Conservation (phyloP, 495 filamentous ascomycete species). For the Aspergillus campestris region DNA sequence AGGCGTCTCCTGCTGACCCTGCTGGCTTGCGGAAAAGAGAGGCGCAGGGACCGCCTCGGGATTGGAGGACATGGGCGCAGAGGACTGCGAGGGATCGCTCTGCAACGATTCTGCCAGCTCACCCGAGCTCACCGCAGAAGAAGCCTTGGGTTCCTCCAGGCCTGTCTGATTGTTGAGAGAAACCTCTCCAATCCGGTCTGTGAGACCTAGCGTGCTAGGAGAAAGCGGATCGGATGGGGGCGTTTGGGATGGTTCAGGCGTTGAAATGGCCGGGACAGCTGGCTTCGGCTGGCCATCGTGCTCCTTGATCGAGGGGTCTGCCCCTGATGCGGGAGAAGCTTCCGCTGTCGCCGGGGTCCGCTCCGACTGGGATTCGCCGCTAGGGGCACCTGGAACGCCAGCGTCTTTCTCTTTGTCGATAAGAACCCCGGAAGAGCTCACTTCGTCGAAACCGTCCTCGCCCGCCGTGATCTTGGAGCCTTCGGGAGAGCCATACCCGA, state of each 20-base stretch:
- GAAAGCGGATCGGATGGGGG: constrained; percentile 30
- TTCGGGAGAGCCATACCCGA: constrained; percentile 33
- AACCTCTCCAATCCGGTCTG: constrained; percentile 43
- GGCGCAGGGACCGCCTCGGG: constrained; percentile 63
- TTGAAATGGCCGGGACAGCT: neutral
- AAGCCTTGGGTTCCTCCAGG: constrained; percentile 4
- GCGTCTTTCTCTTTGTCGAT: constrained; percentile 52
- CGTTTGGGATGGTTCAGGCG: neutral
- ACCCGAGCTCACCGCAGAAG: constrained; percentile 3
- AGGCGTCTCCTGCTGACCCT: constrained; percentile 17
- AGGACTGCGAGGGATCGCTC: constrained; percentile 9
- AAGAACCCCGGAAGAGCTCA: constrained; percentile 59
- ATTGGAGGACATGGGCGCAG: constrained; percentile 38
- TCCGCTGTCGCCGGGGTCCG: neutral
- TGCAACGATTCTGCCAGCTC: constrained; percentile 1
- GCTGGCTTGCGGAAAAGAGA: constrained; percentile 41
- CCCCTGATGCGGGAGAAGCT: neutral
- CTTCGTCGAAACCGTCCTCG: constrained; percentile 93
- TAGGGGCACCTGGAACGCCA: constrained; percentile 14
- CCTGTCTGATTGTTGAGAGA: constrained; percentile 34
- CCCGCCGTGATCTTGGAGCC: constrained; percentile 54
- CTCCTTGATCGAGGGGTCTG: constrained; percentile 14
- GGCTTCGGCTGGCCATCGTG: constrained; percentile 11
- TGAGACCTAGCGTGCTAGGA: constrained; percentile 41
- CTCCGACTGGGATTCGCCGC: constrained; percentile 5